Evolutionary conservation across 495 filamentous ascomycete genomes (phyloP), one percentile per base, ranked within the genome.

Genomic region (Penicillium silybi): DNA sequence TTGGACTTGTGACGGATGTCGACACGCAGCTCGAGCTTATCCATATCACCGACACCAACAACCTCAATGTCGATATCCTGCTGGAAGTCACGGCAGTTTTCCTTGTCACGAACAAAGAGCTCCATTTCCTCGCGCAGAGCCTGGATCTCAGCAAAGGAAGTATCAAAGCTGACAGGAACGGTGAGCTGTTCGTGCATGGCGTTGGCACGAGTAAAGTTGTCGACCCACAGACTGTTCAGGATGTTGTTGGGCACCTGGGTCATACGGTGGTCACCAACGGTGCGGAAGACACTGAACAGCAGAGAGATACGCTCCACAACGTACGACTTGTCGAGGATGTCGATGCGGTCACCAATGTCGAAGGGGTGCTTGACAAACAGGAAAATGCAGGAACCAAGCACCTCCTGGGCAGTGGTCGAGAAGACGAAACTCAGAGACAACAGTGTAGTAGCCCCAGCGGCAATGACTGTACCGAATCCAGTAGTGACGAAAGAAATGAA

Each of bases 391-490:
- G 89, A 95, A 41, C 91, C 92, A 11, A 97, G 79, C 46, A 98
- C 85, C 69, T 98, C 93, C 69, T 97, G 92, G 0, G 87, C 85
- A 4, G 91, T 97, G 53, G 84, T 83, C 16, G 90, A 82, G 65
- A 98, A 97, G 51, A 97, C 85, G 71, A 97, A 98, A 44, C 91
- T 96, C 41, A 97, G 71, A 4, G 92, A 96, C 6, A 98, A 84
- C 41, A 98, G 77, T 2, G 92, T 85, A n/a, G 92, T 96, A 46
- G 92, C 93, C 47, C 90, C 88, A n/a, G 93, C 95, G 2, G 92
- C 86, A 20, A 98, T 84, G 17, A 91, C 95, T 7, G 88, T 89
- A 37, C 87, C 82, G 54, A 96, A 91, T 50, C 80, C 86, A 56
- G 75, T 85, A 60, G 92, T 90, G 59, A 96, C 83, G 63, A 97